Conservation (phyloP, 495 filamentous ascomycete genomes). For the Neurospora intermedia region DNA sequence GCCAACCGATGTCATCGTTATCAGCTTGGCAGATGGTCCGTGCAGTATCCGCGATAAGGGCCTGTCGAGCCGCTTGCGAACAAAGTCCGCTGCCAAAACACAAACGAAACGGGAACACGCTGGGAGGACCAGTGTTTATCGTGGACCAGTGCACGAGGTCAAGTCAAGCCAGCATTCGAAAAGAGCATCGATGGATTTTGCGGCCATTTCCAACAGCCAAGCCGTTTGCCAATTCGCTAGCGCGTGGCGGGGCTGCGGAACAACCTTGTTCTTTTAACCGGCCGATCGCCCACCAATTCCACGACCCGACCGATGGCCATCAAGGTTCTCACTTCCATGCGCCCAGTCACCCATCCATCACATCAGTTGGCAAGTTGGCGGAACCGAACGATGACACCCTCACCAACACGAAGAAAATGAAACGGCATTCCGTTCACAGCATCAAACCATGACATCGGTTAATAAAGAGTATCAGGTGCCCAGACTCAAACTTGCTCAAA, state of each 20-base stretch:
- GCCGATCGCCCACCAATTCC: background rate
- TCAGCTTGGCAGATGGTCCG: background rate
- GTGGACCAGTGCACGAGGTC: background rate
- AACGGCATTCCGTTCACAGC: background rate
- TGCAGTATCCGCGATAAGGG: background rate
- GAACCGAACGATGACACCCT: background rate
- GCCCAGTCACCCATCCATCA: background rate
- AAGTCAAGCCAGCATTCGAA: background rate
- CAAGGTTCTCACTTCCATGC: background rate
- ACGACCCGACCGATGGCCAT: background rate
- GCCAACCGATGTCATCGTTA: background rate
- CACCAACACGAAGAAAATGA: constrained; percentile 10
- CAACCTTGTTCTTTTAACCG: background rate
- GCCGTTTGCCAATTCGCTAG: background rate
- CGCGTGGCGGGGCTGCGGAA: background rate
- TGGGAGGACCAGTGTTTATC: background rate
- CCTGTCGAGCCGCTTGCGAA: background rate
- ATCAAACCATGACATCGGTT: background rate
- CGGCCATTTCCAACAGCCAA: background rate
- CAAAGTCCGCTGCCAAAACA: background rate
- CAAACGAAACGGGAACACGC: background rate
- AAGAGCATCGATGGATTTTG: background rate
- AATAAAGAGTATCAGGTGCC: background rate
- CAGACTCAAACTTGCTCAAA: background rate
- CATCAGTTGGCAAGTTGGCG: background rate